Evolutionary conservation across 163 green algal genomes (phyloP).

Genomic region (Volvox carteri): DNA sequence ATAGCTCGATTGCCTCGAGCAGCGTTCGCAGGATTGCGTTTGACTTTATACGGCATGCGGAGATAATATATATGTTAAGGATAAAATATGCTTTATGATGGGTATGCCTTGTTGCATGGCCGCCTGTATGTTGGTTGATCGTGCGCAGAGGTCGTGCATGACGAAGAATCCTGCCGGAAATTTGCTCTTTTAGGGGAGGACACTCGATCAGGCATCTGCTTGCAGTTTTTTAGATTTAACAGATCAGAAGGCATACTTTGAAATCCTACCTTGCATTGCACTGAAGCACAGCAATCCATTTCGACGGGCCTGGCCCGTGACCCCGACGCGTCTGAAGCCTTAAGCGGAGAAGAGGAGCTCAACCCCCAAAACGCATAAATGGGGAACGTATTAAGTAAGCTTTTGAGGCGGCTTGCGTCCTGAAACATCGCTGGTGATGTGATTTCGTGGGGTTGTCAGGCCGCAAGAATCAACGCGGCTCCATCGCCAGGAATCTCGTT

Average conservation of each 20-base stretch:
- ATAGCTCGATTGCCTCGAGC: too few relatives aligned
- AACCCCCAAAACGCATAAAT: neutral
- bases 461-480: neutral
- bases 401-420: neutral
- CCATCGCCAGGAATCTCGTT: too few relatives aligned
- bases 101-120: neutral
- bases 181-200: neutral
- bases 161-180: too few relatives aligned
- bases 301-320: too few relatives aligned
- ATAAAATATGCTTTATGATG: neutral
- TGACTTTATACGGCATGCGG: neutral
- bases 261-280: neutral
- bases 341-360: neutral
- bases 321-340: neutral
- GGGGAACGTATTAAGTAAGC: conserved; percentile 41
- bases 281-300: neutral
- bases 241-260: neutral
- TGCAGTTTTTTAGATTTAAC: neutral
- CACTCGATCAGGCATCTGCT: neutral
- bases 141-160: too few relatives aligned
- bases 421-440: neutral
- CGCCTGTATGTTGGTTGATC: neutral
- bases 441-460: neutral
- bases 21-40: too few relatives aligned
- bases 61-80: neutral